A percentile compares a stretch with the other conserved stretches of the same genome.
Evolutionary conservation across 2,329 filamentous ascomycete genomes (phyloP).

Genomic region (Mollisia scopiformis): DNA sequence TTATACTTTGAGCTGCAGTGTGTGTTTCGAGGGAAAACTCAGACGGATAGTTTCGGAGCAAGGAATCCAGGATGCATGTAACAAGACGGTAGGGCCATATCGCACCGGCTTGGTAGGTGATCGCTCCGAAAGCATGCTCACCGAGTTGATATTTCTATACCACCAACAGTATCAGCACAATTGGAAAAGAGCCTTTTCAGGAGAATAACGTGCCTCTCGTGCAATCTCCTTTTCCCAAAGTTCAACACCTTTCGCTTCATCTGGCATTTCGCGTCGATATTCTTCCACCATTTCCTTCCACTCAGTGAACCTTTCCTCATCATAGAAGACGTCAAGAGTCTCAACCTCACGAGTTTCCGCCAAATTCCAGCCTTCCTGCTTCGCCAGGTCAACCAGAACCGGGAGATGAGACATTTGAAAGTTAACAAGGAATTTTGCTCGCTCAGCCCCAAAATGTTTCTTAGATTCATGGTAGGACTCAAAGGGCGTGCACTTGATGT

Average conservation of each 20-base stretch:
- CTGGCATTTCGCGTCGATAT: constrained; percentile 43
- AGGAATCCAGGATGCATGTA: constrained; percentile 46
- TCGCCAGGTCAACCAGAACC: constrained; percentile 43
- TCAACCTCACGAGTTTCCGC: constrained; percentile 40
- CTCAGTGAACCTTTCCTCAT: constrained; percentile 19
- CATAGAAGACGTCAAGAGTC: constrained; percentile 44
- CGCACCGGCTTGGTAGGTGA: constrained; percentile 50
- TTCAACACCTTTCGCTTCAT: constrained; percentile 25
- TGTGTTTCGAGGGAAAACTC: constrained; percentile 43
- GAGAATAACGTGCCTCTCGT: neutral
- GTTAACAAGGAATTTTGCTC: constrained; percentile 44
- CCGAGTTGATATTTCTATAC: constrained; percentile 1
- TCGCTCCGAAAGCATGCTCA: constrained; percentile 43
- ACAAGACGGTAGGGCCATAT: constrained; percentile 56
- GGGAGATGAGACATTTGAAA: constrained; percentile 49
- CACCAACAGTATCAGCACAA: too few species aligned
- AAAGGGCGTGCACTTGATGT: constrained; percentile 50
- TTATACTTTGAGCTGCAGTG: constrained; percentile 41
- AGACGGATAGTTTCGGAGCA: constrained; percentile 40
- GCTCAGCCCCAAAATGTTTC: constrained; percentile 35
- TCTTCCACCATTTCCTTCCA: constrained; percentile 36
- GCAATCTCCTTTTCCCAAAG: neutral
- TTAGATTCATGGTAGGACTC: constrained; percentile 43
- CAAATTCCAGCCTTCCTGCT: constrained; percentile 32
- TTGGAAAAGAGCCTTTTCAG: neutral